Base-by-base conservation (phyloP, 805 yeast species). In the Myxozyma kluyveri region DNA sequence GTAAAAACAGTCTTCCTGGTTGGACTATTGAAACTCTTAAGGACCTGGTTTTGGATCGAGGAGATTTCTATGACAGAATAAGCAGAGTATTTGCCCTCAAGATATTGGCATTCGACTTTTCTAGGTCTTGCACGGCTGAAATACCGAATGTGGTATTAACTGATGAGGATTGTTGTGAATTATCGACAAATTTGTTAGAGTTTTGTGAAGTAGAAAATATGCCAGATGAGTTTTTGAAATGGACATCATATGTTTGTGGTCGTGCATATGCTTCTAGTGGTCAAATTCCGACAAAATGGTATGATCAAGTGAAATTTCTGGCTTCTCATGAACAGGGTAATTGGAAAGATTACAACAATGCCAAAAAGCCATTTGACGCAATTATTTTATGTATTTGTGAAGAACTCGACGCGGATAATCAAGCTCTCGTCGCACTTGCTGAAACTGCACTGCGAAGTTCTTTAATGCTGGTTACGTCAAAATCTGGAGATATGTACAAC, bases 241-340 rank as follows among this genome's bases (percentile, higher is more conserved):
- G 60, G 60, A 45, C 45, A 7, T 32, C 54, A 1, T 41, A 35
- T 12, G 40, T 54, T 2, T 49, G 54, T 39, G 60, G 54, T 3
- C 47, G 44, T 2, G 60, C 54, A 5, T 56, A 56, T 27, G 49
- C 54, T 9, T 27, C 47, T 6, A 29, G 23, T 9, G 60, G 60
- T 6, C 14, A 18, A 4, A 18, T 54, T 9, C 44, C 45, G 2
- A 12, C 17, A 2, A 24, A 14, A 21, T 45, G 50, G 43, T 17
- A 37, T 5, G 50, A 55, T 42, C 23, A 21, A 5, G 19, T 48
- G 12, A 41, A 27, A n/a, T n/a, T 33, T 4, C 3, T 36, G 7
- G 9, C 23, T 5, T 10, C 17, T 3, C 3, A n/a, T 9, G 23
- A 19, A 12, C n/a, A n/a, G n/a, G n/a, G n/a, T n/a, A n/a, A n/a